Evolutionary conservation across 768 basidiomycete species (phyloP), one percentile per base, ranked within the genome.

Genomic region (Trametes meyenii): DNA sequence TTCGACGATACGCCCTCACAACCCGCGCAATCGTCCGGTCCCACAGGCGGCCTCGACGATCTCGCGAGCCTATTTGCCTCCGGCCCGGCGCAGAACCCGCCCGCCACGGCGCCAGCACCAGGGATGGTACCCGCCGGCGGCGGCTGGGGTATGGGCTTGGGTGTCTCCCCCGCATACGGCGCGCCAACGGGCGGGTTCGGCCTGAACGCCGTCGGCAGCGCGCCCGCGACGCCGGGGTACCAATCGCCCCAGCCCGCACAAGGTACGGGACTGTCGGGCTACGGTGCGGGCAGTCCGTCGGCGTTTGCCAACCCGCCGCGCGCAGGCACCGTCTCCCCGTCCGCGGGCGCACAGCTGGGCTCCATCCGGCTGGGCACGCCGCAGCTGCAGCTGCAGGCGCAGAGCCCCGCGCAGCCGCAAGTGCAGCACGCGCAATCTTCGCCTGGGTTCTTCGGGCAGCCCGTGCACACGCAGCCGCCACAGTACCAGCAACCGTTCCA

Each of bases 51-150:
- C 1, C 74, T 67, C 55, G 80, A 86, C 69, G 91, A 93, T 61
- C 78, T 94, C 10, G 82, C 84, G 36, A 81, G 77, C 38, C 70
- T 94, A 5, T 91, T 93, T 59, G 76, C 79, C 50, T 69, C 74
- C 10, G 43, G 54, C 16, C 38, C 60, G 16, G 23, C 55, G 16
- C 54, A 35, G 12, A 35, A 52, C 21, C 21, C 46, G 11, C 53
- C 24, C 14, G 36, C 55, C 17, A 21, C 58, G 17, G 50, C 66
- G 21, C 62, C 57, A 4, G 19, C 54, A 7, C 50, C 60, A 7
- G 33, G 42, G 1, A n/a, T 49, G 24, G n/a, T 23, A 36, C 29
- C 35, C 43, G 33, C 29, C 50, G 46, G 44, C 2, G 52, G 35
- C 61, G 53, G 58, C 48, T 43, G 50, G 50, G 55, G 65, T 17